These are phyloP conservation scores for Elsinoe batatas DNA, from an alignment of 2,329 filamentous ascomycete species.

Conservation along the genomic window DNA sequence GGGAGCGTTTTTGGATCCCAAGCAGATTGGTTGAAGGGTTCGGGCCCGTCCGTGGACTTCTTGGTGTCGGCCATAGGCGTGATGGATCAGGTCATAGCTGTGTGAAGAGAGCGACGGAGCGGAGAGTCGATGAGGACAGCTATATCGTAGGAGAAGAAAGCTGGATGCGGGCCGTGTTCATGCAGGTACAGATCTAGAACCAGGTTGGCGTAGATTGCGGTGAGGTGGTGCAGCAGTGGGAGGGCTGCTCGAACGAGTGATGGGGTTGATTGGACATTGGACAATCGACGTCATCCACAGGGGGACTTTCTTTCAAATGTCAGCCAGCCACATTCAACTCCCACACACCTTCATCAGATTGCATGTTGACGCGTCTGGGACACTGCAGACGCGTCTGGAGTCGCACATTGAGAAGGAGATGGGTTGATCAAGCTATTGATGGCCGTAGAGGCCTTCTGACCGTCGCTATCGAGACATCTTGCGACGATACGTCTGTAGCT, in stretches of 20 bases:
- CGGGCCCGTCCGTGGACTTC: constrained; percentile 41
- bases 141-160: neutral
- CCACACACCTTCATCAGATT: neutral
- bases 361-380: constrained; percentile 11
- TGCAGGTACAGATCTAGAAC: constrained; percentile 7
- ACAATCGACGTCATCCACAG: constrained; percentile 9
- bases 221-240: neutral
- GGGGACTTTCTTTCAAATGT: constrained; percentile 9
- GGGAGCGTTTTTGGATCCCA: constrained; percentile 64
- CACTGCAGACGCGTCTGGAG: neutral
- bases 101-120: neutral
- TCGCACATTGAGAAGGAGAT: neutral
- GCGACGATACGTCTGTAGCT: constrained; percentile 89
- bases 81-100: neutral
- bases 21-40: constrained; percentile 52
- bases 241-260: neutral
- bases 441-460: constrained; percentile 29
- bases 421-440: neutral
- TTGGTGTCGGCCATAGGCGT: constrained; percentile 34
- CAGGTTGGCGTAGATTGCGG: neutral
- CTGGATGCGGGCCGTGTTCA: neutral
- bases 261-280: neutral
- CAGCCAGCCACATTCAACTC: neutral
- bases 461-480: constrained; percentile 73
- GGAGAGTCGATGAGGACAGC: neutral